A percentile compares a stretch with the other conserved stretches of the same genome.
These are phyloP conservation scores for Hyphodiscus hymeniophilus DNA, from an alignment of 495 filamentous ascomycete species.

Conservation along the genomic window DNA sequence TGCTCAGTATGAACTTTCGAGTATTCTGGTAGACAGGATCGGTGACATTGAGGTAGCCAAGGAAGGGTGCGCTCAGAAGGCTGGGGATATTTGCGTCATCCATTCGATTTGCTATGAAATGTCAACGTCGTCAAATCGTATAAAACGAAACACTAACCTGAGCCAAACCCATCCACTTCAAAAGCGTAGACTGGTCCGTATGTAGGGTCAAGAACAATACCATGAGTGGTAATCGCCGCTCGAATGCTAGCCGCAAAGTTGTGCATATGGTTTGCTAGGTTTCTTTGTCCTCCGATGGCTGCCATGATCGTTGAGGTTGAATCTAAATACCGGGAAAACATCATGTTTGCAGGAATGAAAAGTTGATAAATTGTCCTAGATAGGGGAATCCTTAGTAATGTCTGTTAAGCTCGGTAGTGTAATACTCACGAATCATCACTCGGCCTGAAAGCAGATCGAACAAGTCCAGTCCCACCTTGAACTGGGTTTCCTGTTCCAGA, in stretches of 20 bases:
- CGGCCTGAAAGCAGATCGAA: slow-evolving; percentile 55
- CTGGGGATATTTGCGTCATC: slow-evolving; percentile 58
- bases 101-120: slow-evolving; percentile 21
- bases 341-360: slow-evolving; percentile 61
- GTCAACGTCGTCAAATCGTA: slow-evolving; percentile 53
- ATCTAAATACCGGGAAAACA: slow-evolving; percentile 50
- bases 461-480: slow-evolving; percentile 46
- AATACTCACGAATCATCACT: slow-evolving; percentile 45
- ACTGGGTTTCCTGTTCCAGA: slow-evolving; percentile 50
- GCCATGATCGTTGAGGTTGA: slow-evolving; percentile 40
- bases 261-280: slow-evolving; percentile 40
- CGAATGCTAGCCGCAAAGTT: slow-evolving; percentile 37
- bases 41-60: slow-evolving; percentile 39
- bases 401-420: not conserved
- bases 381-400: slow-evolving; percentile 9
- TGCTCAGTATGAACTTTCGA: slow-evolving; percentile 42
- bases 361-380: slow-evolving; percentile 40
- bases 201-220: slow-evolving; percentile 34
- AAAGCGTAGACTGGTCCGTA: slow-evolving; percentile 51
- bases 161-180: slow-evolving; percentile 52
- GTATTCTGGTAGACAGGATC: slow-evolving; percentile 49
- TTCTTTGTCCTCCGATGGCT: slow-evolving; percentile 27
- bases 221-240: slow-evolving; percentile 40
- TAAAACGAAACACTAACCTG: slow-evolving; percentile 17
- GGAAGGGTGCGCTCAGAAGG: slow-evolving; percentile 46